Percentiles rank a stretch among this genome's conserved stretches.
Conservation (phyloP, 768 basidiomycete species). For the Mrakia gelida region DNA sequence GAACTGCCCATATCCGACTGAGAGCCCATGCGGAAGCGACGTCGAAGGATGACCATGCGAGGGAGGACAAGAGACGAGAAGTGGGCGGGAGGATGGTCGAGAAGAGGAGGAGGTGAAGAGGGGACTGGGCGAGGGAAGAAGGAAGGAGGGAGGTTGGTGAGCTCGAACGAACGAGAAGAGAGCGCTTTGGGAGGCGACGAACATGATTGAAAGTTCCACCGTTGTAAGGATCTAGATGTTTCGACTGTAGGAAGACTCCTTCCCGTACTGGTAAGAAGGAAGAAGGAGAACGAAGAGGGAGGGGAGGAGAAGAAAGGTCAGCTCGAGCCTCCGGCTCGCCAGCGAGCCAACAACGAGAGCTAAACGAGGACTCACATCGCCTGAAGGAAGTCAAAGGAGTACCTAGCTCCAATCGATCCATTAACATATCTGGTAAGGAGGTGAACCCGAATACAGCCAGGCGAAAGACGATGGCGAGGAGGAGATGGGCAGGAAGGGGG, state of each 20-base stretch:
- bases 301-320: constrained; percentile 31
- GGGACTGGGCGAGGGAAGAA: constrained; percentile 55
- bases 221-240: constrained; percentile 79
- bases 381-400: constrained; percentile 76
- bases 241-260: constrained; percentile 72
- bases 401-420: constrained; percentile 68
- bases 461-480: constrained; percentile 41
- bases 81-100: constrained; percentile 63
- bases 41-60: constrained; percentile 68
- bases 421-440: constrained; percentile 53
- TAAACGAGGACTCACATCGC: constrained; percentile 61
- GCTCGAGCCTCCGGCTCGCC: neutral
- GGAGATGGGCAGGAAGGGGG: constrained; percentile 13
- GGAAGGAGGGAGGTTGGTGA: neutral
- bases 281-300: neutral
- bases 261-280: constrained; percentile 64
- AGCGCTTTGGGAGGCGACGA: constrained; percentile 39
- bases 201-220: constrained; percentile 85
- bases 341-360: constrained; percentile 2
- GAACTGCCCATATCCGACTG: constrained; percentile 61
- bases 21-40: constrained; percentile 64
- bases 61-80: constrained; percentile 50
- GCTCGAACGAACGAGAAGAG: constrained; percentile 19
- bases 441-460: constrained; percentile 52
- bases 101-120: constrained; percentile 70